Evolutionary conservation across 805 yeast genomes (phyloP), one percentile per base, ranked within the genome.

Genomic region (Zygosaccharomyces lentus): DNA sequence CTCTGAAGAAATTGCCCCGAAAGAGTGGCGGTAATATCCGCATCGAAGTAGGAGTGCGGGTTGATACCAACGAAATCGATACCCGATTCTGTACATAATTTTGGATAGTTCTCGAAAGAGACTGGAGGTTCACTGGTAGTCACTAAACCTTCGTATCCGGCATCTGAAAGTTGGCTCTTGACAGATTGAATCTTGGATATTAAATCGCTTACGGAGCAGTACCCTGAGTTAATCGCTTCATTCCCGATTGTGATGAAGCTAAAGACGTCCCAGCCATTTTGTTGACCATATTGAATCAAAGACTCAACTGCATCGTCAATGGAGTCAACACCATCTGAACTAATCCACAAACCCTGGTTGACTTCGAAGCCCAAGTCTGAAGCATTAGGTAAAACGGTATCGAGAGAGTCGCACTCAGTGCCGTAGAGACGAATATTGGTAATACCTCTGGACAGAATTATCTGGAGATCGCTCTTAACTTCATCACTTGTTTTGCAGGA

Each of bases 121-220:
- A 77, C 84, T n/a, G 96, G 93, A 45, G 96, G 95, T 65, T 90
- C 97, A 46, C 96, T 79, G 15, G 96, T 89, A 17, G 95, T 82
- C 37, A 89, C 74, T 45, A 68, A 59, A 43, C 96, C 96, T 8
- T 71, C 66, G 69, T 81, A 90, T 31, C 97, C 97, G 23, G 87
- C 90, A 41, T 62, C 66, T 46, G 68, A 60, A 46, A 90, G 75
- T 50, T 67, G 66, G 9, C 73, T 30, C 64, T 81, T 84, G 42
- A 87, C 93, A 9, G 78, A 66, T 1, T 78, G 46, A 51, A 88
- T 83, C 67, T 87, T 87, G 40, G 66, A 36, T 26, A 82, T 70
- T 54, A 90, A 75, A n/a, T 83, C 84, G 19, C 67, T 54, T 17
- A 76, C 87, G 6, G 86, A 60, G 57, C 77, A 70, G 66, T 69